Conservation (phyloP, 192 early-diverging fungal genomes). For the Umbelopsis sp. region DNA sequence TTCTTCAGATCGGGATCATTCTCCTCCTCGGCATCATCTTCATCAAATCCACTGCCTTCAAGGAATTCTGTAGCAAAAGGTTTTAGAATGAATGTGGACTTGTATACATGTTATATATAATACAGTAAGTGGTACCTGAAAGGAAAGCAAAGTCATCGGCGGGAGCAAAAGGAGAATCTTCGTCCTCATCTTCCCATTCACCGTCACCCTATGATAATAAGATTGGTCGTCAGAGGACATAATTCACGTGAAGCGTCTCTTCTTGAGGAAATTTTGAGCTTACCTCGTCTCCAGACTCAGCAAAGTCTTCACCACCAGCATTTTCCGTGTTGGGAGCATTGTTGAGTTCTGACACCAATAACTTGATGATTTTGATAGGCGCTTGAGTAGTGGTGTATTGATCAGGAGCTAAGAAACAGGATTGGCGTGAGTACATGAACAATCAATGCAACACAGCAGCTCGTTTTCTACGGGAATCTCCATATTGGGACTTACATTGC, state of each 20-base stretch:
- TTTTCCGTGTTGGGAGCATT: constrained; percentile 59
- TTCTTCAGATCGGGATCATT: constrained; percentile 67
- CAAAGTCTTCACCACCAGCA: constrained; percentile 55
- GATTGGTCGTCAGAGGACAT: not conserved
- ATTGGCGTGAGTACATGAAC: constrained; percentile 19
- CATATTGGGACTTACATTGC: constrained; percentile 37
- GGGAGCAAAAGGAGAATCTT: constrained; percentile 47
- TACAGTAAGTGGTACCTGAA: constrained; percentile 37
- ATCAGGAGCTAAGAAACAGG: constrained; percentile 63
- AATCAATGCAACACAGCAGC: constrained; percentile 4
- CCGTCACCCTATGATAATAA: constrained; percentile 40
- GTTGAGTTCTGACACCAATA: constrained; percentile 80
- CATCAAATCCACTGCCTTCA: constrained; percentile 35
- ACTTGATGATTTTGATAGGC: constrained; percentile 82
- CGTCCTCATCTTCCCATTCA: constrained; percentile 70
- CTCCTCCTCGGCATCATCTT: constrained; percentile 65
- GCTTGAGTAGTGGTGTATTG: constrained; percentile 80
- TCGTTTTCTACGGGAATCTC: not conserved
- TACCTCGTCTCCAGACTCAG: constrained; percentile 62
- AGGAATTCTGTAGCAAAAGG: constrained; percentile 25
- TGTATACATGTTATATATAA: not conserved
- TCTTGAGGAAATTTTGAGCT: constrained; percentile 21
- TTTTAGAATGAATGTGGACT: not conserved
- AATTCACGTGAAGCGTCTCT: not conserved
- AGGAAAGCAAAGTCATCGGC: constrained; percentile 50